phyloP scores from a whole-genome alignment of 2,329 filamentous ascomycete species.

The Gnomoniopsis smithogilvyi region DNA sequence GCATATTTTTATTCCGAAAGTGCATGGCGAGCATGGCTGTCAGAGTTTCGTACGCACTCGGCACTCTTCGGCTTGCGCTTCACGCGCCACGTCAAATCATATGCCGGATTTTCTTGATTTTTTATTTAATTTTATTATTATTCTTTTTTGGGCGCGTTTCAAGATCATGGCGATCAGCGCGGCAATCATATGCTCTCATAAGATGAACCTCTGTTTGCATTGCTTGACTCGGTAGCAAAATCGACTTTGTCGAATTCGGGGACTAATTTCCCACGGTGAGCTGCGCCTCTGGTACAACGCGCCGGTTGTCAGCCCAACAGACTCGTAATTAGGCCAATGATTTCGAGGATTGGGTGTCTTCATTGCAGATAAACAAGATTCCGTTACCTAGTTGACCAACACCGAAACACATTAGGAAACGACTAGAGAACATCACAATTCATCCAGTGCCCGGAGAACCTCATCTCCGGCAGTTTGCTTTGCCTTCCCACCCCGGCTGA shows the following conservation, averaged over 20 bases:
- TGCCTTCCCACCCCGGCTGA: conserved; percentile 20
- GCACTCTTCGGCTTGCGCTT: no score
- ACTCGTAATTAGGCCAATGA: not conserved
- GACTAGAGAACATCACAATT: conserved; percentile 23
- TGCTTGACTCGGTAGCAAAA: no score
- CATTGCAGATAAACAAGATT: not conserved
- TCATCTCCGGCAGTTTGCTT: conserved; percentile 20
- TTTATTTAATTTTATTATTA: no score
- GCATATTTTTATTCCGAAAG: not conserved
- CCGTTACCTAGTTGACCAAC: not conserved
- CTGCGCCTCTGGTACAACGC: not conserved
- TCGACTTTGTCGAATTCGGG: no score
- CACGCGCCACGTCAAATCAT: no score
- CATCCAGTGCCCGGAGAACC: conserved; percentile 30
- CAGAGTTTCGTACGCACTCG: no score
- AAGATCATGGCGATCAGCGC: no score
- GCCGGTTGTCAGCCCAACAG: not conserved
- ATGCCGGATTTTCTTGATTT: no score
- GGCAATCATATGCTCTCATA: no score
- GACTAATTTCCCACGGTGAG: not conserved
- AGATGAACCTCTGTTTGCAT: no score
- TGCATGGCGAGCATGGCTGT: no score
- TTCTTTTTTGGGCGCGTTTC: no score
- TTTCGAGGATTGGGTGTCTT: conserved; percentile 1
- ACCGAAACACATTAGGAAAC: not conserved